These are phyloP conservation scores for Aspergillus carbonarius DNA, from an alignment of 2,329 filamentous ascomycete species.

Conservation along the genomic window DNA sequence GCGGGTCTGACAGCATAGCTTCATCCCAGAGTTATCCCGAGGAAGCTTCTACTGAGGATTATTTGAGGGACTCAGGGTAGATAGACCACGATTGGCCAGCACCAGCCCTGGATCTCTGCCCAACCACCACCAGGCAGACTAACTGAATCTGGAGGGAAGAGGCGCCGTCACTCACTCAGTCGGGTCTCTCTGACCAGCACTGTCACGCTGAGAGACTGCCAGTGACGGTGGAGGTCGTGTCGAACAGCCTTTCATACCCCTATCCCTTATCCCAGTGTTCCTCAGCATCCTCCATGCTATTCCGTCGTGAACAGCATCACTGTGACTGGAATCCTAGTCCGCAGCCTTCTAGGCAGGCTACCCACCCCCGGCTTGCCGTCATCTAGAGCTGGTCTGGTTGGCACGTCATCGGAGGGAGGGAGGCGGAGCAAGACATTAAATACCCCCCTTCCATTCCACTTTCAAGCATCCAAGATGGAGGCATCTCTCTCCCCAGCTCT, in stretches of 20 bases:
- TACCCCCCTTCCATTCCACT: not conserved
- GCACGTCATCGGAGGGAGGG: not conserved
- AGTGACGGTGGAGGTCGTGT: not conserved
- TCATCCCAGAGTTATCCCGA: too few relatives aligned
- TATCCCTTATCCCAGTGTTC: not conserved
- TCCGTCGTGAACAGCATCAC: not conserved
- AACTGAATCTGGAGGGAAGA: not conserved
- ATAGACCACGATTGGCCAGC: too few relatives aligned
- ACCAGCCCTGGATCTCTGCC: too few relatives aligned
- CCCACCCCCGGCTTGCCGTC: slow-evolving; percentile 30
- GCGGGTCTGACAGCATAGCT: too few relatives aligned
- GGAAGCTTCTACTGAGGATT: too few relatives aligned
- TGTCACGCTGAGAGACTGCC: not conserved
- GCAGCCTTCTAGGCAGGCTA: slow-evolving; percentile 36
- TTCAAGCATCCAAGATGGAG: not conserved
- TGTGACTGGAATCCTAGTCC: not conserved
- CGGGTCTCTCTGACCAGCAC: too few relatives aligned
- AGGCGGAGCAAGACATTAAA: not conserved
- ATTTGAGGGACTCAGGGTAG: too few relatives aligned
- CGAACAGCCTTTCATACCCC: not conserved
- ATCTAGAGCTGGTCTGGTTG: slow-evolving; percentile 34
- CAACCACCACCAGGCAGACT: not conserved
- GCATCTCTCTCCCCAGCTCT: not conserved
- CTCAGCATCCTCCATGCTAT: not conserved
- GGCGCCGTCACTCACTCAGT: too few relatives aligned